Evolutionary conservation across 2,329 filamentous ascomycete genomes (phyloP).

Genomic region (Hortaea werneckii): DNA sequence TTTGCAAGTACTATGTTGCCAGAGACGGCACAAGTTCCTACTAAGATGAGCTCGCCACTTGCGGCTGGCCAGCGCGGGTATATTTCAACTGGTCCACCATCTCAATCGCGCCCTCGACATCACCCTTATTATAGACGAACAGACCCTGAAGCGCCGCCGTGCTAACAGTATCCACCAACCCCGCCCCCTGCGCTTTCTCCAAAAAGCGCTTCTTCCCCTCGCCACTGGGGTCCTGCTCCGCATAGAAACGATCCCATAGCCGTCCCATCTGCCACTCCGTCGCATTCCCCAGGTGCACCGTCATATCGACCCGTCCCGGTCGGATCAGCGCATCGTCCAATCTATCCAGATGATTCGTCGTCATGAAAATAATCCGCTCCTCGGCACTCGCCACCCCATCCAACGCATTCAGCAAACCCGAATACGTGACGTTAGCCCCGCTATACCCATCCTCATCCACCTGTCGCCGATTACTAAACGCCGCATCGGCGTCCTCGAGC

Average conservation of each 20-base stretch:
- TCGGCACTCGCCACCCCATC: slow-evolving; percentile 93
- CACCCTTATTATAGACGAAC: slow-evolving; percentile 89
- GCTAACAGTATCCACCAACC: slow-evolving; percentile 63
- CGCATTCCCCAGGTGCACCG: slow-evolving; percentile 77
- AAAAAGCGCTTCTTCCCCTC: slow-evolving; percentile 60
- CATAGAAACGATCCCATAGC: slow-evolving; percentile 95
- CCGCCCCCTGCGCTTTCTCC: slow-evolving; percentile 55
- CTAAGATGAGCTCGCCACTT: background rate
- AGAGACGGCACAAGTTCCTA: background rate
- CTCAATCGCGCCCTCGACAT: slow-evolving; percentile 72
- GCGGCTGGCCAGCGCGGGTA: background rate
- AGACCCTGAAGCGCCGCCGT: slow-evolving; percentile 88
- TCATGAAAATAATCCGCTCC: slow-evolving; percentile 86
- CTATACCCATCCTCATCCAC: slow-evolving; percentile 72
- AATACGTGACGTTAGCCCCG: slow-evolving; percentile 87
- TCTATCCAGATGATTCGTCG: slow-evolving; percentile 86
- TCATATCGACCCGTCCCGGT: slow-evolving; percentile 89
- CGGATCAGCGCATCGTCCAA: slow-evolving; percentile 82
- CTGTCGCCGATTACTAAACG: slow-evolving; percentile 72
- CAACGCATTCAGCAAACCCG: slow-evolving; percentile 59
- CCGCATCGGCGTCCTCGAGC: slow-evolving; percentile 84
- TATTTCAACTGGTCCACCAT: slow-evolving; percentile 22
- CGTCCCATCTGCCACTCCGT: slow-evolving; percentile 71
- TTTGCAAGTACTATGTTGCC: no score
- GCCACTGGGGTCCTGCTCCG: slow-evolving; percentile 60